phyloP scores from a whole-genome alignment of 2,329 filamentous ascomycete genomes.

The Sarocladiaceae sp. region DNA sequence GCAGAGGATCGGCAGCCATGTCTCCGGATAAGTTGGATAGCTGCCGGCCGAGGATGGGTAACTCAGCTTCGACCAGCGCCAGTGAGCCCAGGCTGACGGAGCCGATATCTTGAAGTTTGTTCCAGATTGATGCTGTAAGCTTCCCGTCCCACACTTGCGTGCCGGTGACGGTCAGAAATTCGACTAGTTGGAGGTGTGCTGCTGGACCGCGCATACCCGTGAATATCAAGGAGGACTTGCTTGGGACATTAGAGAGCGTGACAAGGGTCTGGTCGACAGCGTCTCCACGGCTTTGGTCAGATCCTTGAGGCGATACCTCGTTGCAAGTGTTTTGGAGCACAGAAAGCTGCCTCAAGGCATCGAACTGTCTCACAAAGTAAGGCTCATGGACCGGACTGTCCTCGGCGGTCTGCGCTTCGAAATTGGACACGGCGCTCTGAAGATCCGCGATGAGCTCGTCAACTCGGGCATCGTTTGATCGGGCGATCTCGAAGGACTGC shows the following conservation, averaged over 20 bases:
- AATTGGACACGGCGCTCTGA: slow-evolving; percentile 41
- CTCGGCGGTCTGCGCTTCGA: slow-evolving; percentile 40
- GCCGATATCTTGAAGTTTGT: slow-evolving; percentile 44
- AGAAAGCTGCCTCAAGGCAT: slow-evolving; percentile 47
- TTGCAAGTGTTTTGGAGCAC: slow-evolving; percentile 29
- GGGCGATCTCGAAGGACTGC: slow-evolving; percentile 49
- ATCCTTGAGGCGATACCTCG: background rate
- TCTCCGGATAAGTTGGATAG: slow-evolving; percentile 43
- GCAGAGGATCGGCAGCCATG: slow-evolving; percentile 43
- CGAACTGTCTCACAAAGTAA: slow-evolving; percentile 50
- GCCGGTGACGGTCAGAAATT: slow-evolving; percentile 27
- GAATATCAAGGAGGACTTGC: slow-evolving; percentile 26
- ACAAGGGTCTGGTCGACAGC: slow-evolving; percentile 30
- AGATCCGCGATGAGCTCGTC: slow-evolving; percentile 44
- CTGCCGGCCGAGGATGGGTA: slow-evolving; percentile 53
- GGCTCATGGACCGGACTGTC: slow-evolving; percentile 36
- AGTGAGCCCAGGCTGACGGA: slow-evolving; percentile 54
- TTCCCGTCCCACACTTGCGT: slow-evolving; percentile 31
- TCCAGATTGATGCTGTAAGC: slow-evolving; percentile 41
- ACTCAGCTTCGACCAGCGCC: slow-evolving; percentile 57
- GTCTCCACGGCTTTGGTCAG: slow-evolving; percentile 9
- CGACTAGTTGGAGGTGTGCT: slow-evolving; percentile 38
- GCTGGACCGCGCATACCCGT: slow-evolving; percentile 28
- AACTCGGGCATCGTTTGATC: slow-evolving; percentile 32
- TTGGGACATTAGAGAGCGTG: slow-evolving; percentile 39